Percentiles rank a stretch among this genome's conserved stretches.
Evolutionary conservation across 1,139 yeast genomes (phyloP).

Genomic region (Zygoascus sp.): DNA sequence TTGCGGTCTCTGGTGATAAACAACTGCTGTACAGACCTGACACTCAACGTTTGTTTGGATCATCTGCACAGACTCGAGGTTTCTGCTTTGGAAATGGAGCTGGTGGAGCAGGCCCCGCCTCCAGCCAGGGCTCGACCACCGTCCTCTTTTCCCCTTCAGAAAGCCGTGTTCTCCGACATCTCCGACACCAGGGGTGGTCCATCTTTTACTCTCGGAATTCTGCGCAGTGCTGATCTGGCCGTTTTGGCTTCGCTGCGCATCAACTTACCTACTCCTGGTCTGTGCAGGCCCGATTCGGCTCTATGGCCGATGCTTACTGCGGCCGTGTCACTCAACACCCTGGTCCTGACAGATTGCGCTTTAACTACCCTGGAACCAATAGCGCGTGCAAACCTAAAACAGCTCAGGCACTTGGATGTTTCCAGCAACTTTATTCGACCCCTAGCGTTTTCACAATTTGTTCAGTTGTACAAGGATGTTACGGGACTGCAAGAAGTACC

Average conservation of each 20-base stretch:
- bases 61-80: neutral
- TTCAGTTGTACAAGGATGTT: neutral
- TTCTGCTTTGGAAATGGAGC: neutral
- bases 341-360: neutral
- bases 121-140: no score
- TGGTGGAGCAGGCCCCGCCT: neutral
- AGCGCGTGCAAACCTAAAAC: neutral
- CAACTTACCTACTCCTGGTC: neutral
- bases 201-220: neutral
- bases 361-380: neutral
- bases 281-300: neutral
- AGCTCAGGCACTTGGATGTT: neutral
- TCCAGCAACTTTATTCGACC: conserved; percentile 1
- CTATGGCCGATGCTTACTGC: neutral
- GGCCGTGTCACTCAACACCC: neutral
- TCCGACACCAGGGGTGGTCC: neutral
- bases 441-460: conserved; percentile 3
- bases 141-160: neutral
- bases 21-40: neutral
- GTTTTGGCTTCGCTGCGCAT: neutral
- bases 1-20: neutral
- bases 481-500: conserved; percentile 1
- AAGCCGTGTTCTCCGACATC: neutral
- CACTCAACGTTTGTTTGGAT: neutral
- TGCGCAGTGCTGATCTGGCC: neutral